Conservation (phyloP, 1,139 yeast species). For the Saccharomycopsis phalli region DNA sequence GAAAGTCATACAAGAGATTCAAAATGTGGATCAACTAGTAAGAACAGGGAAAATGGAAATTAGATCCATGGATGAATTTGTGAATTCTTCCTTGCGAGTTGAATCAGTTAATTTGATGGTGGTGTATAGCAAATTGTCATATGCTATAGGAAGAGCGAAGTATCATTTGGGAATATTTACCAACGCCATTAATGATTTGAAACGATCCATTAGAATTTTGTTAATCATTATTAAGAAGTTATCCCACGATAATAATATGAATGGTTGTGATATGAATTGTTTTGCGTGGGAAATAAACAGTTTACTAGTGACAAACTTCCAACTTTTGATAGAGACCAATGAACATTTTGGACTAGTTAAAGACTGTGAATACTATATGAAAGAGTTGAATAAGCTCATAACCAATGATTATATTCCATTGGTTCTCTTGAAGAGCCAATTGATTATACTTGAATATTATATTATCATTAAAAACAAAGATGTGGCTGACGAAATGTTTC, state of each 20-base stretch:
- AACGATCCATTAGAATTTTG: slow-evolving; percentile 11
- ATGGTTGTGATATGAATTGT: neutral
- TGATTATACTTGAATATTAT: slow-evolving; percentile 1
- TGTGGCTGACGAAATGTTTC: too few relatives aligned
- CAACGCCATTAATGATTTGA: slow-evolving; percentile 10
- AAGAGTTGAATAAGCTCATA: slow-evolving; percentile 15
- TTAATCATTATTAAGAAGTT: slow-evolving; percentile 7
- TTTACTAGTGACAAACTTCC: slow-evolving; percentile 4
- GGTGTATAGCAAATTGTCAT: slow-evolving; percentile 9
- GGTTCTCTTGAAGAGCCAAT: neutral
- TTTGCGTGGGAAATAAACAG: slow-evolving; percentile 3
- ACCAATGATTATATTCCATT: slow-evolving; percentile 11
- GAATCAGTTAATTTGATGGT: slow-evolving; percentile 5
- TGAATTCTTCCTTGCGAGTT: neutral
- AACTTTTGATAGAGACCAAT: slow-evolving; percentile 8
- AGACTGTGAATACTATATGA: slow-evolving; percentile 18
- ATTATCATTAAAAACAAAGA: slow-evolving; percentile 1
- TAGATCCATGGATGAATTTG: slow-evolving; percentile 5
- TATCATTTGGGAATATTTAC: slow-evolving; percentile 3
- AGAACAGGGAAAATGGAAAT: too few relatives aligned
- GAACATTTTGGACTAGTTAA: slow-evolving; percentile 18
- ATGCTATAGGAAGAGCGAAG: neutral
- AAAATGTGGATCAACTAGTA: too few relatives aligned
- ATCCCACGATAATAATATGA: neutral
- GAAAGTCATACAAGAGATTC: slow-evolving; percentile 1